Conservation (phyloP, 2,329 filamentous ascomycete species). For the Cryphonectria japonica region DNA sequence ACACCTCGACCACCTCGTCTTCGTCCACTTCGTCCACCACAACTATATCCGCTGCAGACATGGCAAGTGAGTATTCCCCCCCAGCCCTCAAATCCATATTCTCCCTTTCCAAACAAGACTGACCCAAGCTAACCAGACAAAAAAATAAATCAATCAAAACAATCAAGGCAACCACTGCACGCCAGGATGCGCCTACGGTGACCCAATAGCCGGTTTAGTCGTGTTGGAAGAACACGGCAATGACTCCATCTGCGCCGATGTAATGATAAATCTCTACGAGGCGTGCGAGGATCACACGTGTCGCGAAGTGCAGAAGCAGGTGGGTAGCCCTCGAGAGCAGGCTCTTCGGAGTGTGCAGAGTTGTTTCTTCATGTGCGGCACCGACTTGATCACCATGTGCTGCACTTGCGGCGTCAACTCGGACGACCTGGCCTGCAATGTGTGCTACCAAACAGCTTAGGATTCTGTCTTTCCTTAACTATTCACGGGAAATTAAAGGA, state of each 20-base stretch:
- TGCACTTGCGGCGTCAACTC: neutral
- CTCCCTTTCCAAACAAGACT: neutral
- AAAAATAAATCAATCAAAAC: neutral
- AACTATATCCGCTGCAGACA: neutral
- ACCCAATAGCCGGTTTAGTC: neutral
- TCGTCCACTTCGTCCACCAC: neutral
- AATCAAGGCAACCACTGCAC: neutral
- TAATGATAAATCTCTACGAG: neutral
- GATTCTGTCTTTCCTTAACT: neutral
- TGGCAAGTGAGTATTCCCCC: neutral
- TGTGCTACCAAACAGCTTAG: neutral
- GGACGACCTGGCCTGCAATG: neutral
- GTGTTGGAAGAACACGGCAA: neutral
- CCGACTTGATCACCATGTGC: neutral
- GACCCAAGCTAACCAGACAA: neutral
- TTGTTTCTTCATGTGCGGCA: slow-evolving; percentile 6
- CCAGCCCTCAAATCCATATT: neutral
- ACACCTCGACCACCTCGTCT: neutral
- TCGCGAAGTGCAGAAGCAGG: neutral
- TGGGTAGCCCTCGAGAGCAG: neutral
- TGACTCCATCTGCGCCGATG: neutral
- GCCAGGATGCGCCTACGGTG: neutral
- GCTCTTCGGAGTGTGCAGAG: neutral
- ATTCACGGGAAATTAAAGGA: too few species aligned
- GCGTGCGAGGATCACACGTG: neutral